These are phyloP conservation scores for Eucalyptus pumila DNA, from an alignment of 345 rosid species.

Conservation along the genomic window DNA sequence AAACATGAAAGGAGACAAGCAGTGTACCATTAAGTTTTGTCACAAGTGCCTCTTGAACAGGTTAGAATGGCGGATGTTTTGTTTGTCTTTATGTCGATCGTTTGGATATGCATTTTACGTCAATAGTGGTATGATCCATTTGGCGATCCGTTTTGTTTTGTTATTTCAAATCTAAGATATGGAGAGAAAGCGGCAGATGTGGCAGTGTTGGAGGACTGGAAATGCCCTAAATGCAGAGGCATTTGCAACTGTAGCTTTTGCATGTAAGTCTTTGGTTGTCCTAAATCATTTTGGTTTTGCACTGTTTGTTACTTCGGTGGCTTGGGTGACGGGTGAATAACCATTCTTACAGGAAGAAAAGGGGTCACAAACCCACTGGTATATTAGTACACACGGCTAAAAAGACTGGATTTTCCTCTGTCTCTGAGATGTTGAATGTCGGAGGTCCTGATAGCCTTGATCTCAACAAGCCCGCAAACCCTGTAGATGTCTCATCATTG, in stretches of 20 bases:
- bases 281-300: neutral
- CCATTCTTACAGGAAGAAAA: slow-evolving; percentile 40
- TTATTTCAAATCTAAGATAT: slow-evolving; percentile 27
- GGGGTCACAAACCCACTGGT: slow-evolving; percentile 70
- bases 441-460: slow-evolving; percentile 22
- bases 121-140: neutral
- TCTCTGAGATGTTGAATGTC: slow-evolving; percentile 44
- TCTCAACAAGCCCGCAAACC: slow-evolving; percentile 3
- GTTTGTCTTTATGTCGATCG: neutral
- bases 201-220: slow-evolving; percentile 33
- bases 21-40: slow-evolving; percentile 48
- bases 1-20: slow-evolving; percentile 15
- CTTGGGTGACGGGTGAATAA: neutral
- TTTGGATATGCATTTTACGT: neutral
- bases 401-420: slow-evolving; percentile 57
- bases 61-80: slow-evolving; percentile 8
- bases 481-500: slow-evolving; percentile 5
- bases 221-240: slow-evolving; percentile 73
- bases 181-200: slow-evolving; percentile 60
- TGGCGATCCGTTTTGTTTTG: neutral
- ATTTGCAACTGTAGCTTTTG: slow-evolving; percentile 82
- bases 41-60: slow-evolving; percentile 62
- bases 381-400: slow-evolving; percentile 49
- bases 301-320: neutral
- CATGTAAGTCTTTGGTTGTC: slow-evolving; percentile 30